phyloP scores from a whole-genome alignment of 2,329 filamentous ascomycete genomes.

The Curvularia hawaiiensis region DNA sequence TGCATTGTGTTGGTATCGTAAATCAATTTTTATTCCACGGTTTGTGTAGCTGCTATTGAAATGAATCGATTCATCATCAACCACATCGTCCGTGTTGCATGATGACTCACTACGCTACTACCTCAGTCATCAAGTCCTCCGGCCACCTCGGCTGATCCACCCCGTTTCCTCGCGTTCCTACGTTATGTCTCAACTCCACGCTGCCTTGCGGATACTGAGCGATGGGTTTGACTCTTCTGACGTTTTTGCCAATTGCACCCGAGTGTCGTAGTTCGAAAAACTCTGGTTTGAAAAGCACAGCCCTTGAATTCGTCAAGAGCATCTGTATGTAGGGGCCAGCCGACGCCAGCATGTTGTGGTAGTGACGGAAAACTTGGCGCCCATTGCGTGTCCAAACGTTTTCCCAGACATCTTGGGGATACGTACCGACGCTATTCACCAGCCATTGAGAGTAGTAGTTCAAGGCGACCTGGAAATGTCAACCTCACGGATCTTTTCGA shows the following conservation, averaged over 20 bases:
- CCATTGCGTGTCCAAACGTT: conserved; percentile 55
- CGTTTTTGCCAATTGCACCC: conserved; percentile 45
- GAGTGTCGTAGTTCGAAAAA: conserved; percentile 56
- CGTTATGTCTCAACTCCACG: conserved; percentile 51
- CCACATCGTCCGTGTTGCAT: neutral
- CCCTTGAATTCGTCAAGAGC: conserved; percentile 47
- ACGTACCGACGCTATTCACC: conserved; percentile 28
- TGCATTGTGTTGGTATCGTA: too few species aligned
- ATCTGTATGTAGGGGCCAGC: conserved; percentile 51
- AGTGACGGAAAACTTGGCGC: conserved; percentile 56
- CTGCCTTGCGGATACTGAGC: conserved; percentile 42
- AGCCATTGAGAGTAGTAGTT: conserved; percentile 49
- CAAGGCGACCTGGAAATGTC: conserved; percentile 32
- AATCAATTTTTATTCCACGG: neutral
- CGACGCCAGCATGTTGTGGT: conserved; percentile 54
- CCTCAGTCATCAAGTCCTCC: conserved; percentile 49
- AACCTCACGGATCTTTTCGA: neutral
- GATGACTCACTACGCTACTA: conserved; percentile 31
- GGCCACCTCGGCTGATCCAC: conserved; percentile 57
- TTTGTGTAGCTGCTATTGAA: neutral
- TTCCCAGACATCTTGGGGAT: conserved; percentile 54
- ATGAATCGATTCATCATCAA: neutral
- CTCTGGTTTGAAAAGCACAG: conserved; percentile 51
- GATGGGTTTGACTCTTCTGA: conserved; percentile 53
- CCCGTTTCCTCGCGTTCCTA: conserved; percentile 59